phyloP scores from a whole-genome alignment of 208 protist genomes.

The Jaenimonas drosophilae region DNA sequence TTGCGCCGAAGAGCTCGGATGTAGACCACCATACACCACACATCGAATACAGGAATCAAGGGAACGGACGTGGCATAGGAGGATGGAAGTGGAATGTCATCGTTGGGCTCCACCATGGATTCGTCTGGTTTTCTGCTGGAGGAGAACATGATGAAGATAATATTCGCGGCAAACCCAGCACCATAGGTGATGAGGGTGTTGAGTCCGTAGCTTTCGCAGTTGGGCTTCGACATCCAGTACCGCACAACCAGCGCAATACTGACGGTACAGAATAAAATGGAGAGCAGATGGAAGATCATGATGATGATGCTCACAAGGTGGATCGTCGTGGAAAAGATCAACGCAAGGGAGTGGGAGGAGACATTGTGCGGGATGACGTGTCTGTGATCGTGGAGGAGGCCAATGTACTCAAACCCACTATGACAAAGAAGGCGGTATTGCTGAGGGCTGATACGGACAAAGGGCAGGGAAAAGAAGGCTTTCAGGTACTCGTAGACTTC shows the following conservation, averaged over 20 bases:
- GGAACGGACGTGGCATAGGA: constrained; percentile 52
- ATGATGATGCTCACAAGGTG: constrained; percentile 25
- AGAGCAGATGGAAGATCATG: constrained; percentile 25
- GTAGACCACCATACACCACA: constrained; percentile 37
- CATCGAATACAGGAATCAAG: constrained; percentile 58
- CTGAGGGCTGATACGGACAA: constrained; percentile 36
- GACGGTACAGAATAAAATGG: constrained; percentile 19
- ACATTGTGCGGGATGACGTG: constrained; percentile 45
- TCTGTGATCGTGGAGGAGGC: constrained; percentile 43
- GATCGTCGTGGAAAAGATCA: constrained; percentile 30
- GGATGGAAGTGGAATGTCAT: constrained; percentile 40
- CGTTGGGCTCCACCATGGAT: constrained; percentile 18
- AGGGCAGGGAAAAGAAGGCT: constrained; percentile 44
- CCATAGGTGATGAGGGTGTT: constrained; percentile 60
- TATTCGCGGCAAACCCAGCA: constrained; percentile 44
- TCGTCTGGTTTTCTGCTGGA: constrained; percentile 36
- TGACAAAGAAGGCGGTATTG: constrained; percentile 51
- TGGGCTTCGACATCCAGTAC: constrained; percentile 21
- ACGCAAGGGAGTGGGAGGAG: constrained; percentile 20
- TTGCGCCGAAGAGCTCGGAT: constrained; percentile 14
- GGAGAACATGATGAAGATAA: constrained; percentile 57
- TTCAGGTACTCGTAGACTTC: constrained; percentile 59
- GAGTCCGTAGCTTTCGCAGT: constrained; percentile 25
- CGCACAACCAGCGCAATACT: constrained; percentile 24
- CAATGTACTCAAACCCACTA: constrained; percentile 77